Percentiles rank a stretch among this genome's conserved stretches.
phyloP scores from a whole-genome alignment of 2,329 filamentous ascomycete species.

The Ceratocystis cubensis region DNA sequence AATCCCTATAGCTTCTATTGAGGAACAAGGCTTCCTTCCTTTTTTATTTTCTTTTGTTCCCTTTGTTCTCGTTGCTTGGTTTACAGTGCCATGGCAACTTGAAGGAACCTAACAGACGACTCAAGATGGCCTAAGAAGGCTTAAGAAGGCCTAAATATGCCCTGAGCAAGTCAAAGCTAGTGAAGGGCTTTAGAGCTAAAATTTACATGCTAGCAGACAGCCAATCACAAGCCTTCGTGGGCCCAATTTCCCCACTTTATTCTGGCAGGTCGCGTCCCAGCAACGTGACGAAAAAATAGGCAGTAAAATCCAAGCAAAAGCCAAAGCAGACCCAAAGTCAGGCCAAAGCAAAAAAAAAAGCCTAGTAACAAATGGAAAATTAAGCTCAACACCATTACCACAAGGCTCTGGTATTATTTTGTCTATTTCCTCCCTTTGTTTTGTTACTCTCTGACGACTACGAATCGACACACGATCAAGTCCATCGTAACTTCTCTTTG shows the following conservation, averaged over 20 bases:
- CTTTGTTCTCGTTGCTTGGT: neutral
- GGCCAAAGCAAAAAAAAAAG: neutral
- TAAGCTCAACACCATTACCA: neutral
- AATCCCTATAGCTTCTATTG: no score
- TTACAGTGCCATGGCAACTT: constrained; percentile 3
- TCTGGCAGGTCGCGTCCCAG: constrained; percentile 9
- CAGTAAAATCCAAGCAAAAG: neutral
- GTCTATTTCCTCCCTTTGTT: neutral
- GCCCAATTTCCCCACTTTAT: neutral
- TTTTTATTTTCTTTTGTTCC: neutral
- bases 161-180: neutral
- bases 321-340: neutral
- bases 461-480: neutral
- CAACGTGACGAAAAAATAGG: constrained; percentile 17
- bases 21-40: neutral
- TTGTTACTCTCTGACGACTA: constrained; percentile 8
- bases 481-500: neutral
- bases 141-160: neutral
- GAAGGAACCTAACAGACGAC: neutral
- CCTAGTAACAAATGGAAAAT: neutral
- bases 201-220: neutral
- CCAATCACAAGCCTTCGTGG: neutral
- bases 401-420: neutral
- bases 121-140: no score
- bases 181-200: neutral